phyloP scores from a whole-genome alignment of 2,329 filamentous ascomycete genomes.

The Clonostachys solani region DNA sequence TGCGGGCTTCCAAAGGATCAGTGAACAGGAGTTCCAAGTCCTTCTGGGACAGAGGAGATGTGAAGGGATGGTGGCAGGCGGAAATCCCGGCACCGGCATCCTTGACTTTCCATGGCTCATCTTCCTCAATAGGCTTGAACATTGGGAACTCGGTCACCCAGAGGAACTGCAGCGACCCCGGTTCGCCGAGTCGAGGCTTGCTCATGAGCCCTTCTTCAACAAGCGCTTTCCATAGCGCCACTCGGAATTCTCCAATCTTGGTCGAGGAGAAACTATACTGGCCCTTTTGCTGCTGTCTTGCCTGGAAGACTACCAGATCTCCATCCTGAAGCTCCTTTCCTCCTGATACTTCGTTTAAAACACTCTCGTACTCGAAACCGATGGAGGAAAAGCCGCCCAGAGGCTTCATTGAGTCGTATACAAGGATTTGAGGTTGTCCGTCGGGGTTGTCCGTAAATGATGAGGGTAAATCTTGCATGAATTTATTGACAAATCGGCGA shows the following conservation, averaged over 20 bases:
- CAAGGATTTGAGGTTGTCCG: constrained; percentile 75
- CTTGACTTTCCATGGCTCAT: constrained; percentile 61
- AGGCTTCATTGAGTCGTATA: constrained; percentile 70
- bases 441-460: constrained; percentile 56
- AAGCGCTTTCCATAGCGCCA: constrained; percentile 64
- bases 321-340: constrained; percentile 50
- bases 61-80: constrained; percentile 94
- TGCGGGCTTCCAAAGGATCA: constrained; percentile 68
- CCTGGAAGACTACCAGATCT: constrained; percentile 79
- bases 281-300: constrained; percentile 62
- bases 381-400: constrained; percentile 73
- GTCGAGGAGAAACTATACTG: constrained; percentile 55
- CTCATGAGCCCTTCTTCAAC: constrained; percentile 56
- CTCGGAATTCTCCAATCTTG: constrained; percentile 67
- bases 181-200: constrained; percentile 24
- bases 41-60: constrained; percentile 66
- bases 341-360: constrained; percentile 23
- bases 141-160: constrained; percentile 93
- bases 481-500: constrained; percentile 58
- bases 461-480: constrained; percentile 63
- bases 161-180: constrained; percentile 57
- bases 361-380: constrained; percentile 61
- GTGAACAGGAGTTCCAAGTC: constrained; percentile 73
- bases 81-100: constrained; percentile 76
- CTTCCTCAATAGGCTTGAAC: constrained; percentile 68